These are phyloP conservation scores for Erysimum cheiri DNA, from an alignment of 441 rosid species.

Conservation along the genomic window DNA sequence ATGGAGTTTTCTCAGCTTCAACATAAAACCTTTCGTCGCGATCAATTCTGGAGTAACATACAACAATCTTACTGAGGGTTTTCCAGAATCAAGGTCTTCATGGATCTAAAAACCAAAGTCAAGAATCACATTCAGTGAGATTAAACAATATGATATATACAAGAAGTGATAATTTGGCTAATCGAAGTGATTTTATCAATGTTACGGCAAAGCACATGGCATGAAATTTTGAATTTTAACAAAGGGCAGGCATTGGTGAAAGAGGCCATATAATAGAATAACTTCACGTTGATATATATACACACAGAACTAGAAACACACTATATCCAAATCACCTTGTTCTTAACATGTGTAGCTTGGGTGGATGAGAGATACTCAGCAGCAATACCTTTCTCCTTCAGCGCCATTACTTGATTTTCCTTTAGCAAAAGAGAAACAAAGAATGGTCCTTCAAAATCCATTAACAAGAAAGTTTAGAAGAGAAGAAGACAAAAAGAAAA, in stretches of 20 bases:
- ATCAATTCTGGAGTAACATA: constrained; percentile 95
- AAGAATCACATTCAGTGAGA: constrained; percentile 28
- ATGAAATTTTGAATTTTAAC: neutral
- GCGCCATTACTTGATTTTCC: constrained; percentile 93
- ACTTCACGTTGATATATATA: neutral
- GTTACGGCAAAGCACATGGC: neutral
- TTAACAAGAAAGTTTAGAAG: neutral
- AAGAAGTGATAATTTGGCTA: constrained; percentile 1
- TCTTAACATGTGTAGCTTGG: constrained; percentile 63
- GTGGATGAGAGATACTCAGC: constrained; percentile 95
- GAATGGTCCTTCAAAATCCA: neutral
- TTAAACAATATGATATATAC: neutral
- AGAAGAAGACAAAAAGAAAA: neutral
- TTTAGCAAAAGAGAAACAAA: constrained; percentile 36
- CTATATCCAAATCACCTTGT: constrained; percentile 58
- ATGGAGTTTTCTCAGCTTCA: constrained; percentile 73
- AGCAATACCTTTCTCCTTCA: constrained; percentile 88
- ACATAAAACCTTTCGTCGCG: constrained; percentile 85
- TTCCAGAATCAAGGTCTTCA: constrained; percentile 90
- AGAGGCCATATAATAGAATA: constrained; percentile 8
- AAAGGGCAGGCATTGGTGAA: neutral
- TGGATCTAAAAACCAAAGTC: constrained; percentile 62
- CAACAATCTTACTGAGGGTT: constrained; percentile 75
- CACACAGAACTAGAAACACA: constrained; percentile 13
- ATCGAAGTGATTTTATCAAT: constrained; percentile 23